Evolutionary conservation across 2,329 filamentous ascomycete species (phyloP), one percentile per base, ranked within the genome.

Genomic region (Cordyceps cateniannulata): DNA sequence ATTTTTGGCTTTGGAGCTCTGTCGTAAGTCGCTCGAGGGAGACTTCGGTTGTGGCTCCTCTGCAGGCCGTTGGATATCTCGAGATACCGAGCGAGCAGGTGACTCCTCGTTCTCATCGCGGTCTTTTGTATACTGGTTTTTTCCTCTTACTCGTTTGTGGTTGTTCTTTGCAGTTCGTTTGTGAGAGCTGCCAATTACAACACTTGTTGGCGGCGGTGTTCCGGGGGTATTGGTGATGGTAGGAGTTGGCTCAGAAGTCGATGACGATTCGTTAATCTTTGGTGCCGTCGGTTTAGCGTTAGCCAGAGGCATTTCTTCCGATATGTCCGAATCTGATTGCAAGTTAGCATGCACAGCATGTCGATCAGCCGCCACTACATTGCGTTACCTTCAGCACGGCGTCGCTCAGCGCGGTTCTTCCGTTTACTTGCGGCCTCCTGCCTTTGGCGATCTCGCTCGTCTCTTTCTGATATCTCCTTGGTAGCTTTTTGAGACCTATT

Each of bases 101-200:
- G 85, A 85, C 27, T 79, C 81, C 29, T 85, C 82, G 32, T 78
- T 79, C 20, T 81, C 71, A 52, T 91, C 88, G 50, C 86, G 83
- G 64, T 93, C 88, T 69, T 88, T 89, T 1, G 89, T 93, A 68
- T 93, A 93, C 72, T 95, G 91, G 65, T 93, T 95, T 64, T 89
- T 86, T 20, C 89, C 88, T 62, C 87, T 86, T 40, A 82, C 85
- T 63, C 88, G 86, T 68, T 88, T 85, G 66, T 83, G 79, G 7
- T 85, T 81, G 66, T 85, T 82, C 68, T 85, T 79, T 61, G 74
- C 83, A 69, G 69, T 82, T 75, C 67, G 88, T 70, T 88, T 90
- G 61, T 82, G 79, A 2, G 80, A 77, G 64, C 71, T 76, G 60
- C 70, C 80, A 1, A 79, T 76, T 2, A 75, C 68, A 2, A 78